A percentile compares a stretch with the other conserved stretches of the same genome.
Conservation (phyloP, 2,329 filamentous ascomycete species). For the Setomelanomma holmii region DNA sequence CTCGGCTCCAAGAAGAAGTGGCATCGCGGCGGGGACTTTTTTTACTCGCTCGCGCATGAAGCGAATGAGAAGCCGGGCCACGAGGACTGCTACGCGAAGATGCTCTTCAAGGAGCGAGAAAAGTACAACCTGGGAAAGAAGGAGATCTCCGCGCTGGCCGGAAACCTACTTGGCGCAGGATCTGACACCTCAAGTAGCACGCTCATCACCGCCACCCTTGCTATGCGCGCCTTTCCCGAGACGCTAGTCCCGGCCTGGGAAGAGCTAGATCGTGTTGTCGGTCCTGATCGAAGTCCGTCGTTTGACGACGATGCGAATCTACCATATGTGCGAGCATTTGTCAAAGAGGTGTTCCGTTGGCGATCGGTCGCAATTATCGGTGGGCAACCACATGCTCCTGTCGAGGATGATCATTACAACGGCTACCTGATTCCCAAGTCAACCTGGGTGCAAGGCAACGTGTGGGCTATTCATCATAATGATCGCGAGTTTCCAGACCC, state of each 20-base stretch:
- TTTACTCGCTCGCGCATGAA: slow-evolving; percentile 42
- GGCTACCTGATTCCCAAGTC: slow-evolving; percentile 50
- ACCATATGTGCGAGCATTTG: slow-evolving; percentile 49
- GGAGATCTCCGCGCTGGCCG: slow-evolving; percentile 42
- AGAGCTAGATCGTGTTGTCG: slow-evolving; percentile 43
- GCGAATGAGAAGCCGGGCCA: slow-evolving; percentile 39
- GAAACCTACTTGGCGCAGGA: slow-evolving; percentile 43
- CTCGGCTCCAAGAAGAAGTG: slow-evolving; percentile 33
- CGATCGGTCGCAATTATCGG: slow-evolving; percentile 44
- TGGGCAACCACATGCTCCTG: slow-evolving; percentile 45
- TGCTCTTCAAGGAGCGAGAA: slow-evolving; percentile 51
- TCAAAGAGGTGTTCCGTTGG: slow-evolving; percentile 47
- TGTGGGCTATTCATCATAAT: slow-evolving; percentile 53
- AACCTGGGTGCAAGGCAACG: slow-evolving; percentile 50
- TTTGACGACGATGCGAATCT: slow-evolving; percentile 42
- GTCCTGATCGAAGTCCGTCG: slow-evolving; percentile 40
- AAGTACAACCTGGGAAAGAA: slow-evolving; percentile 37
- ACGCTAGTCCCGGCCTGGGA: slow-evolving; percentile 39
- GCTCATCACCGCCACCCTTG: slow-evolving; percentile 43
- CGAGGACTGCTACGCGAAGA: slow-evolving; percentile 43
- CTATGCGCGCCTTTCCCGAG: slow-evolving; percentile 45
- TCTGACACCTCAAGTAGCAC: slow-evolving; percentile 45
- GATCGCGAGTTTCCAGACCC: slow-evolving; percentile 47
- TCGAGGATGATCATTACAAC: slow-evolving; percentile 46
- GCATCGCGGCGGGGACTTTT: slow-evolving; percentile 44